phyloP scores from a whole-genome alignment of 306 rosid genomes.

The Macrotyloma uniflorum region DNA sequence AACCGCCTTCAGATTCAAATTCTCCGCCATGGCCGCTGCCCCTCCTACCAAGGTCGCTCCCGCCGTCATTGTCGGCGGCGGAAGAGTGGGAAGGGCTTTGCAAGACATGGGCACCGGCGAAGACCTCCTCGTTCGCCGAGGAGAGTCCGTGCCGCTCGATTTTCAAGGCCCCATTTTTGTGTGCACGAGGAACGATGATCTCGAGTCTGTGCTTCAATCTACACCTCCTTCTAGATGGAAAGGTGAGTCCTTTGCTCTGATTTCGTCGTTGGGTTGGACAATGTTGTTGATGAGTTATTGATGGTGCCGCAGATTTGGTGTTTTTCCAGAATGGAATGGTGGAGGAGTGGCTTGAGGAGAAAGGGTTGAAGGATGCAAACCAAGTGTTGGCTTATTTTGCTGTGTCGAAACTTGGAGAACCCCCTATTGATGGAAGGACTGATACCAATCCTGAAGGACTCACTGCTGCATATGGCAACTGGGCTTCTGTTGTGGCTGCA shows the following conservation, averaged over 20 bases:
- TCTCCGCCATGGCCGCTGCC: conserved; percentile 43
- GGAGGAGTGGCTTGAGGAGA: conserved; percentile 89
- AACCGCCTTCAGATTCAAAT: conserved; percentile 24
- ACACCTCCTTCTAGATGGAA: conserved; percentile 90
- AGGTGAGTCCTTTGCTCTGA: conserved; percentile 41
- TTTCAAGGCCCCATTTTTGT: conserved; percentile 81
- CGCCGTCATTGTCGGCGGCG: conserved; percentile 89
- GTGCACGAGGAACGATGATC: conserved; percentile 94
- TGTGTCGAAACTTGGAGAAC: conserved; percentile 84
- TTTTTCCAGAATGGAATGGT: conserved; percentile 99
- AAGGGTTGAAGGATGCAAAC: conserved; percentile 68
- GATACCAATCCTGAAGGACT: conserved; percentile 96
- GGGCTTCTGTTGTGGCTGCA: conserved; percentile 78
- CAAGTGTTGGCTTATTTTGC: conserved; percentile 97
- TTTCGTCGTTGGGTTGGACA: neutral
- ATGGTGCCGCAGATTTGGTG: conserved; percentile 87
- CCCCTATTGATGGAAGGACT: conserved; percentile 84
- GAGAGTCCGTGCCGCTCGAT: conserved; percentile 71
- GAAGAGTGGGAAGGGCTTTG: conserved; percentile 84
- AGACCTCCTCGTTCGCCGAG: conserved; percentile 71
- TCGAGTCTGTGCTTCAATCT: conserved; percentile 73
- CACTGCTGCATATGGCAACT: conserved; percentile 89
- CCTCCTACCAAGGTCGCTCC: conserved; percentile 54
- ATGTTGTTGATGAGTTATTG: conserved; percentile 26
- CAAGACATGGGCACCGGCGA: conserved; percentile 73